A percentile compares a stretch with the other conserved stretches of the same genome.
Conservation (phyloP, 2,329 filamentous ascomycete species). For the Cryphonectria nitschkei region DNA sequence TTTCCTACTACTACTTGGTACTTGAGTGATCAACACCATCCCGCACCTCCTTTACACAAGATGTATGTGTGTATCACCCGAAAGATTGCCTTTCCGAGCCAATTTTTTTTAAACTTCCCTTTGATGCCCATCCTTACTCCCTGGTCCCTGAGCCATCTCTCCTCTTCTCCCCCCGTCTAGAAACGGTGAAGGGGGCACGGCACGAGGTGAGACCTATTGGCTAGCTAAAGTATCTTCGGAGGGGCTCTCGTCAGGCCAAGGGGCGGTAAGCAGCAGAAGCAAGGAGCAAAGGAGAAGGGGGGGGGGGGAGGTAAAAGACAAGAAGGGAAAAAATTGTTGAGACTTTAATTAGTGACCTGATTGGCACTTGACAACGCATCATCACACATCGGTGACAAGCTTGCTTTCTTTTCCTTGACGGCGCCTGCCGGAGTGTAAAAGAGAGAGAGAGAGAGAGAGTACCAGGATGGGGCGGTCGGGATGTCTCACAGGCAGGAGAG, state of each 20-base stretch:
- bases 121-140: not conserved
- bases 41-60: not conserved
- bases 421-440: not conserved
- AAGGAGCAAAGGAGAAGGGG: not conserved
- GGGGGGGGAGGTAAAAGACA: not conserved
- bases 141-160: not conserved
- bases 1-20: not conserved
- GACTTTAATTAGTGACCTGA: not conserved
- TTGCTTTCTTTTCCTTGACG: not conserved
- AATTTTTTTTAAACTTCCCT: not conserved
- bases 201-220: conserved; percentile 2
- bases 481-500: not conserved
- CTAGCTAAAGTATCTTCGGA: not conserved
- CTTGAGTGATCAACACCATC: not conserved
- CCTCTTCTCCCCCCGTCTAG: not conserved
- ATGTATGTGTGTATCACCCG: not conserved
- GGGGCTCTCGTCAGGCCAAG: not conserved
- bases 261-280: not conserved
- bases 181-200: not conserved
- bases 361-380: not conserved
- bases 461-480: not conserved
- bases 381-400: not conserved
- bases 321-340: not conserved
- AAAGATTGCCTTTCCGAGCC: not conserved
- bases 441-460: not conserved